Conservation (phyloP, 176 grass and related monocot species). For the Eleusine coracana region DNA sequence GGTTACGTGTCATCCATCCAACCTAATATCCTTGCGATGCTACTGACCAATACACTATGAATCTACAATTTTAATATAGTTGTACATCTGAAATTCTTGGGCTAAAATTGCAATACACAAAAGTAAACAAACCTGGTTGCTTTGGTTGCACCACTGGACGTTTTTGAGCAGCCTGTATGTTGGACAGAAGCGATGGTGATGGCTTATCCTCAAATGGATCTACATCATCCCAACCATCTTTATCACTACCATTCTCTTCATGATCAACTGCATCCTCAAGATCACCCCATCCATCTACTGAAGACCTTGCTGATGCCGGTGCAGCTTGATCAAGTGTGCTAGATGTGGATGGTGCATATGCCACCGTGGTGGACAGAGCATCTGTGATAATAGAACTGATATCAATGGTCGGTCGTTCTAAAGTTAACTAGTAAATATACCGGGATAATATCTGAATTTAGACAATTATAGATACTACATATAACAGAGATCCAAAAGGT, state of each 20-base stretch:
- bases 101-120: background rate
- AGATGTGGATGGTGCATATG: slow-evolving; percentile 52
- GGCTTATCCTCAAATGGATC: slow-evolving; percentile 81
- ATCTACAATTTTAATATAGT: background rate
- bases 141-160: slow-evolving; percentile 79
- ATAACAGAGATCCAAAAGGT: background rate
- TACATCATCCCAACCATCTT: slow-evolving; percentile 95
- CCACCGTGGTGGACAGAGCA: slow-evolving; percentile 25
- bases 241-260: slow-evolving; percentile 64
- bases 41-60: background rate
- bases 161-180: slow-evolving; percentile 95
- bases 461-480: background rate
- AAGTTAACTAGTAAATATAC: background rate
- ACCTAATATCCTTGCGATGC: background rate
- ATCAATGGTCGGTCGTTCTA: slow-evolving; percentile 18
- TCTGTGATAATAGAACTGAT: slow-evolving; percentile 43
- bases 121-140: slow-evolving; percentile 50
- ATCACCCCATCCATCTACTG: slow-evolving; percentile 88
- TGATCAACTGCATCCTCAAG: slow-evolving; percentile 60
- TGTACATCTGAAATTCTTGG: background rate
- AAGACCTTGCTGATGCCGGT: slow-evolving; percentile 74
- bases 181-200: slow-evolving; percentile 57
- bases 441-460: background rate
- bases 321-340: slow-evolving; percentile 66
- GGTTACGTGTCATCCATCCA: background rate